These are phyloP conservation scores for Lasiosphaeria ovina DNA, from an alignment of 495 filamentous ascomycete species.

Conservation along the genomic window DNA sequence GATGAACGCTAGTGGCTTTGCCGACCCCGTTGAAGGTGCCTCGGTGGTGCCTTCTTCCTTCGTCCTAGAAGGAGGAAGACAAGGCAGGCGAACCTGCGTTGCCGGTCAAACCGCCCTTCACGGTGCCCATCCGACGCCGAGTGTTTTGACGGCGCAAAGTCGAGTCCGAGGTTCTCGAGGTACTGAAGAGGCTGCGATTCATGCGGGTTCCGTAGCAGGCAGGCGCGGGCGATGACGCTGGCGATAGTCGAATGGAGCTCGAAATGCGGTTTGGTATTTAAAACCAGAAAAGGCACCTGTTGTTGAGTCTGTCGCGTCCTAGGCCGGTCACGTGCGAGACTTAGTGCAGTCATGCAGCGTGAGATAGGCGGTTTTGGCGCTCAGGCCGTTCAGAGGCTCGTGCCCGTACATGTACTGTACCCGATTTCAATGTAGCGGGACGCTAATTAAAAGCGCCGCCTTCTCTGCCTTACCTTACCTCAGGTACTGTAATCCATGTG, in stretches of 20 bases:
- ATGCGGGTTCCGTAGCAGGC: background rate
- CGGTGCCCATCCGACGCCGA: slow-evolving; percentile 22
- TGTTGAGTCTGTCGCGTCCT: slow-evolving; percentile 8
- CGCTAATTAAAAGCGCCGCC: no score
- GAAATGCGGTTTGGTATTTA: background rate
- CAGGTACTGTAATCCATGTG: no score
- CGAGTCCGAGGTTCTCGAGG: background rate
- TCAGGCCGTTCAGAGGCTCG: background rate
- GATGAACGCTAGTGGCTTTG: background rate
- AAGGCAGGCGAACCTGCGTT: slow-evolving; percentile 28
- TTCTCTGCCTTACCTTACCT: background rate
- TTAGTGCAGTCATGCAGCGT: background rate
- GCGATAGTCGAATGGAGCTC: background rate
- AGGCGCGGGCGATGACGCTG: background rate
- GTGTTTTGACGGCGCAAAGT: background rate
- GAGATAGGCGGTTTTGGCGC: no score
- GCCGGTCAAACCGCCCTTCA: slow-evolving; percentile 27
- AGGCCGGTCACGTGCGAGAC: slow-evolving; percentile 4
- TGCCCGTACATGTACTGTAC: background rate
- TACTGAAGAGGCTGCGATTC: background rate
- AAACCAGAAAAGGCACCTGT: background rate
- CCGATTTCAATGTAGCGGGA: no score
- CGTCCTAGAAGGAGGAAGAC: slow-evolving; percentile 1
- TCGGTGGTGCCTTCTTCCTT: background rate
- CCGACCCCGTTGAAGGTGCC: no score